Evolutionary conservation across 768 basidiomycete genomes (phyloP).

Genomic region (Pisolithus marmoratus): DNA sequence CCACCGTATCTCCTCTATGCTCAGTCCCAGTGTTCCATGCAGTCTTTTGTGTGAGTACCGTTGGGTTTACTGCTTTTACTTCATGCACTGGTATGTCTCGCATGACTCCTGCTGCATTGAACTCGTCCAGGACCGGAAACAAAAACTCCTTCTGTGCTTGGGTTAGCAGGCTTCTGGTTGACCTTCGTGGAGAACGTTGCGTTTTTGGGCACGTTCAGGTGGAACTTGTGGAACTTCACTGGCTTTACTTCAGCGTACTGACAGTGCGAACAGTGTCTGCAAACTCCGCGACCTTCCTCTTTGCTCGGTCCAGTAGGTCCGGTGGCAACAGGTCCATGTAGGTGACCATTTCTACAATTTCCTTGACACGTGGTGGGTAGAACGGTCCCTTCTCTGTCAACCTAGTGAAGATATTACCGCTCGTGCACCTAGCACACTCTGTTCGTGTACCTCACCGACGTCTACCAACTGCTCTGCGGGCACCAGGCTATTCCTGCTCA

Average conservation of each 20-base stretch:
- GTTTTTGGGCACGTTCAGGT: slow-evolving; percentile 26
- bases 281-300: slow-evolving; percentile 20
- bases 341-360: slow-evolving; percentile 11
- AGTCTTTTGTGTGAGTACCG: slow-evolving; percentile 11
- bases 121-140: slow-evolving; percentile 27
- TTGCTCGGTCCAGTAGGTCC: slow-evolving; percentile 18
- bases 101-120: slow-evolving; percentile 29
- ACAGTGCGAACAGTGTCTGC: slow-evolving; percentile 38
- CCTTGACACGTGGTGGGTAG: slow-evolving; percentile 11
- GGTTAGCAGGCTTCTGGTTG: slow-evolving; percentile 26
- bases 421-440: no score
- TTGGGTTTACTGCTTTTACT: slow-evolving; percentile 10
- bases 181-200: slow-evolving; percentile 28
- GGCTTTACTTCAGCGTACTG: slow-evolving; percentile 33
- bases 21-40: slow-evolving; percentile 1
- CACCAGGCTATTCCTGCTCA: not conserved
- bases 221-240: slow-evolving; percentile 28
- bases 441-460: not conserved
- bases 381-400: slow-evolving; percentile 8
- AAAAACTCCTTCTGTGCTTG: slow-evolving; percentile 28
- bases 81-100: slow-evolving; percentile 2
- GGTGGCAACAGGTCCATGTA: slow-evolving; percentile 24
- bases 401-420: slow-evolving; percentile 9
- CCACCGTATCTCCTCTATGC: slow-evolving; percentile 4
- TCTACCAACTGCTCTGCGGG: not conserved